These are phyloP conservation scores for Pseudogymnoascus sp. DNA, from an alignment of 2,329 filamentous ascomycete species.

Conservation along the genomic window DNA sequence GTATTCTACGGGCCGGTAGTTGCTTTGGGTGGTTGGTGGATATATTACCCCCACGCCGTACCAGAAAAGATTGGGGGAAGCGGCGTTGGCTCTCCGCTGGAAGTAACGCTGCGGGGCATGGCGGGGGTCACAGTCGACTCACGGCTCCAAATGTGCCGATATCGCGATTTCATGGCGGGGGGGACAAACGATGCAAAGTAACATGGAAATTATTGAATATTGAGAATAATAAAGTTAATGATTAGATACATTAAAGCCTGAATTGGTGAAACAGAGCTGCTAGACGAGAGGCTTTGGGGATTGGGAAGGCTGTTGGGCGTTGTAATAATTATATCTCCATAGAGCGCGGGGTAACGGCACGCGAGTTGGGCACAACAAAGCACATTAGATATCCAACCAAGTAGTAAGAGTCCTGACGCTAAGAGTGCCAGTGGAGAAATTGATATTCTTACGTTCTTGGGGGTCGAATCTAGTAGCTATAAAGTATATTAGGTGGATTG, in stretches of 20 bases:
- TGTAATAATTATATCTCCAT: neutral
- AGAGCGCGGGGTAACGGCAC: constrained; percentile 3
- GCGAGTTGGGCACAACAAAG: neutral
- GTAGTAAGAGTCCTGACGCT: neutral
- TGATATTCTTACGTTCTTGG: neutral
- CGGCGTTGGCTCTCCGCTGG: neutral
- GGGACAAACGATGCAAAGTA: neutral
- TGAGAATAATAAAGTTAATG: neutral
- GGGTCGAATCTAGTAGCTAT: neutral
- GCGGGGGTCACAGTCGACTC: neutral
- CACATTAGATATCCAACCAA: neutral
- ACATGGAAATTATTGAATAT: neutral
- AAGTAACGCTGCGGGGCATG: neutral
- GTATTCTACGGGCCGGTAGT: neutral
- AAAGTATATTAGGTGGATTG: neutral
- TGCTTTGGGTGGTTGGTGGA: neutral
- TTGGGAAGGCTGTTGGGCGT: neutral
- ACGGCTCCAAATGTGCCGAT: constrained; percentile 3
- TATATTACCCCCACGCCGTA: constrained; percentile 2
- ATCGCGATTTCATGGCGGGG: neutral
- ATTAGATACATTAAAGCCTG: neutral
- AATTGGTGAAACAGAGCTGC: neutral
- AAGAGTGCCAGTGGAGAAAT: neutral
- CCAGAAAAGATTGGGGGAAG: neutral
- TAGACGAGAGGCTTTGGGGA: neutral